Conservation (phyloP, 2,329 filamentous ascomycete genomes). For the Fusarium sp. region DNA sequence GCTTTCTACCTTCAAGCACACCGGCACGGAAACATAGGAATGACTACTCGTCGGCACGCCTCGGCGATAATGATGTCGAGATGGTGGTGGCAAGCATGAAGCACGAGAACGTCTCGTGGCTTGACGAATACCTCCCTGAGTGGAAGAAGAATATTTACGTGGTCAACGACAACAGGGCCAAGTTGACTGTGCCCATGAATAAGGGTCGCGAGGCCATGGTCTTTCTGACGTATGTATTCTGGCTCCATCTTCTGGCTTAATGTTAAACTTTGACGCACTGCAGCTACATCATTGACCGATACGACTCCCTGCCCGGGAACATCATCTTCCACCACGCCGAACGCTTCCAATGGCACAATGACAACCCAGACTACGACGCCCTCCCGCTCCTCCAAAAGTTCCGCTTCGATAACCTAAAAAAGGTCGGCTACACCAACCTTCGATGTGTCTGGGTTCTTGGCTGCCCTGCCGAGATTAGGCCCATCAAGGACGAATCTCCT, state of each 20-base stretch:
- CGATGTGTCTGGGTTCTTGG: slow-evolving; percentile 69
- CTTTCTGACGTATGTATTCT: slow-evolving; percentile 56
- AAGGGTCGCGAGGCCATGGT: slow-evolving; percentile 66
- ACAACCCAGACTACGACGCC: slow-evolving; percentile 65
- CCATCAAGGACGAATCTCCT: slow-evolving; percentile 52
- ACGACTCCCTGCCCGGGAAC: slow-evolving; percentile 57
- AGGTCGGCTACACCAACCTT: slow-evolving; percentile 68
- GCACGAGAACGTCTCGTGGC: slow-evolving; percentile 53
- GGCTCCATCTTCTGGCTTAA: not conserved
- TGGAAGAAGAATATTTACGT: slow-evolving; percentile 67
- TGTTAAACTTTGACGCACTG: slow-evolving; percentile 19
- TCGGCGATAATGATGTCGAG: slow-evolving; percentile 48
- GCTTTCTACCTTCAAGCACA: slow-evolving; percentile 33
- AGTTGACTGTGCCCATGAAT: slow-evolving; percentile 60
- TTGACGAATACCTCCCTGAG: slow-evolving; percentile 54
- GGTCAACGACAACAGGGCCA: slow-evolving; percentile 60
- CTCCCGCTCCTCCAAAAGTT: slow-evolving; percentile 61
- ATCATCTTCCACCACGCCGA: slow-evolving; percentile 61
- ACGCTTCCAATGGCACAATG: slow-evolving; percentile 65
- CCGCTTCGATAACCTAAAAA: slow-evolving; percentile 61
- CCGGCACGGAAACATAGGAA: slow-evolving; percentile 25
- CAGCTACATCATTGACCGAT: slow-evolving; percentile 61
- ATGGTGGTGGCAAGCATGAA: slow-evolving; percentile 51
- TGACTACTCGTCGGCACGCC: slow-evolving; percentile 25
- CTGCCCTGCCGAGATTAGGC: slow-evolving; percentile 62